A percentile compares a stretch with the other conserved stretches of the same genome.
These are phyloP conservation scores for Fusarium scirpi DNA, from an alignment of 2,329 filamentous ascomycete genomes.

Conservation along the genomic window DNA sequence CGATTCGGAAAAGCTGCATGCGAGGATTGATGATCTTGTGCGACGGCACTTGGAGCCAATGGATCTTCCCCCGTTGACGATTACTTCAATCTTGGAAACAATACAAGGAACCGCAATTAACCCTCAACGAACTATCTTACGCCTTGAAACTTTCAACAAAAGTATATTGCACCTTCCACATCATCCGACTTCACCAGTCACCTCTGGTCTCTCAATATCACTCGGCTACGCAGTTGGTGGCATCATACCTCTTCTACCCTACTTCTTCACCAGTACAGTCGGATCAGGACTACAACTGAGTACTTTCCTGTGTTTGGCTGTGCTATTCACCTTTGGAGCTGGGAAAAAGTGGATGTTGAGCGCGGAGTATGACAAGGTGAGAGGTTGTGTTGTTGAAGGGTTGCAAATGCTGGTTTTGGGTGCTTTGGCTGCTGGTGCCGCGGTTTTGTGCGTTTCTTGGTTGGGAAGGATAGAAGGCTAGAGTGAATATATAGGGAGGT, in stretches of 20 bases:
- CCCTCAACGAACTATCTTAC: constrained; percentile 39
- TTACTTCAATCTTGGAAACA: constrained; percentile 43
- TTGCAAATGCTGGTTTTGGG: constrained; percentile 53
- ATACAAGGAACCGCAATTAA: constrained; percentile 49
- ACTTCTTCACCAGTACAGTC: constrained; percentile 63
- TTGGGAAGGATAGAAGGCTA: constrained; percentile 20
- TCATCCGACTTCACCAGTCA: constrained; percentile 49
- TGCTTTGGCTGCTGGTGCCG: constrained; percentile 49
- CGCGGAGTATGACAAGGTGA: constrained; percentile 9
- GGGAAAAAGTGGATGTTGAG: constrained; percentile 62
- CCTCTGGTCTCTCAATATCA: constrained; percentile 70
- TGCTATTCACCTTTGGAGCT: constrained; percentile 68
- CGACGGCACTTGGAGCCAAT: constrained; percentile 52
- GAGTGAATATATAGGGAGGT: too few relatives aligned
- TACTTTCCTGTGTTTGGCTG: constrained; percentile 64
- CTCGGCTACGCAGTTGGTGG: constrained; percentile 73
- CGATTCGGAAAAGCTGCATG: constrained; percentile 18
- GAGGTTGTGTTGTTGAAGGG: constrained; percentile 48
- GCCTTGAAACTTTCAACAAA: constrained; percentile 30
- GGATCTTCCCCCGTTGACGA: constrained; percentile 39
- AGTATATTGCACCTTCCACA: too few relatives aligned
- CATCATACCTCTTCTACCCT: constrained; percentile 71
- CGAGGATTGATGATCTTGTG: constrained; percentile 40
- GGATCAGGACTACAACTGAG: constrained; percentile 63
- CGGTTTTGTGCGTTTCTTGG: constrained; percentile 49